Evolutionary conservation across 129 eudicot genomes (phyloP).

Genomic region (Apium graveolens): DNA sequence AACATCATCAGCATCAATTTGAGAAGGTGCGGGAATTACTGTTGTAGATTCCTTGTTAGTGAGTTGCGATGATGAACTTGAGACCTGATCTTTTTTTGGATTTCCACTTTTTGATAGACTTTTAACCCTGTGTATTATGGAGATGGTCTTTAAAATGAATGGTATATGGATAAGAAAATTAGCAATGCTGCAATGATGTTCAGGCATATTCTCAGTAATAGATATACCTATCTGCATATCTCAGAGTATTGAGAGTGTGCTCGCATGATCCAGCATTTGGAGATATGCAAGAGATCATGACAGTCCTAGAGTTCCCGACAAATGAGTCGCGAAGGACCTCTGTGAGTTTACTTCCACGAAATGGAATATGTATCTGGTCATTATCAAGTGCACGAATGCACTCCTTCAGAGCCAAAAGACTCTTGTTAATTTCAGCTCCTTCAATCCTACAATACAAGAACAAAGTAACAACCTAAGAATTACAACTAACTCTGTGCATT

Average conservation of each 20-base stretch:
- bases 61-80: conserved; percentile 38
- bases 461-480: background rate
- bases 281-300: conserved; percentile 94
- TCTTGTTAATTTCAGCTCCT: conserved; percentile 97
- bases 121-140: conserved; percentile 54
- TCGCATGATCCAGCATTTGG: conserved; percentile 93
- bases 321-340: conserved; percentile 97
- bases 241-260: conserved; percentile 84
- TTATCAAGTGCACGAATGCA: conserved; percentile 97
- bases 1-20: conserved; percentile 53
- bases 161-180: background rate
- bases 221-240: conserved; percentile 83
- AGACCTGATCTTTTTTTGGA: conserved; percentile 61
- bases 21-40: conserved; percentile 25
- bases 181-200: background rate
- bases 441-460: conserved; percentile 55
- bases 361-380: conserved; percentile 93
- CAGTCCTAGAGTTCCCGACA: conserved; percentile 90
- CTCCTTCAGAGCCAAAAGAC: conserved; percentile 91
- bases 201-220: background rate
- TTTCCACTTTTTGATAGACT: conserved; percentile 84
- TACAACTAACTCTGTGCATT: background rate
- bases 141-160: background rate
- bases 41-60: conserved; percentile 45
- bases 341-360: conserved; percentile 95